Percentiles rank a stretch among this genome's conserved stretches.
Conservation (phyloP, 257 asterid genomes). For the Coffea canephora region DNA sequence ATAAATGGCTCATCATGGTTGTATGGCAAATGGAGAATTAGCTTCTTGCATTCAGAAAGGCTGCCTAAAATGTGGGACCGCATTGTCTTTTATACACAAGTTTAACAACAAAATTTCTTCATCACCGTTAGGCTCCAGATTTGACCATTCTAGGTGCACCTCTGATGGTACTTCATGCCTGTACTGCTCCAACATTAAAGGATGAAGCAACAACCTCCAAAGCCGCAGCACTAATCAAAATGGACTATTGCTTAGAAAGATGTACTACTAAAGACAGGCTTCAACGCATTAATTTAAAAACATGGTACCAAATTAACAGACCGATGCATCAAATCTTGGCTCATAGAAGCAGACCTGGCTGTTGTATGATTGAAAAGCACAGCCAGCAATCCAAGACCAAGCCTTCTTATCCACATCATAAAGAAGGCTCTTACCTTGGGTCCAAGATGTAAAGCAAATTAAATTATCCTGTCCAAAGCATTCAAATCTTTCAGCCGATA, state of each 20-base stretch:
- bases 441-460: conserved; percentile 97
- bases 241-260: neutral
- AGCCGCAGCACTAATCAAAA: neutral
- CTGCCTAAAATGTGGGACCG: conserved; percentile 14
- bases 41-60: conserved; percentile 25
- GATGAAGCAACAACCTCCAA: conserved; percentile 1
- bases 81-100: conserved; percentile 22
- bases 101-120: conserved; percentile 21
- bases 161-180: conserved; percentile 2
- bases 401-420: conserved; percentile 85
- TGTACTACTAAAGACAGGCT: conserved; percentile 2
- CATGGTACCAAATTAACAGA: conserved; percentile 35
- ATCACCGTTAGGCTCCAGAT: conserved; percentile 6
- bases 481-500: conserved; percentile 95
- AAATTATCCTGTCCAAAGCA: conserved; percentile 96
- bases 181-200: conserved; percentile 2
- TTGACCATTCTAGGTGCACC: conserved; percentile 9
- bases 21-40: conserved; percentile 9
- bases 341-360: conserved; percentile 97
- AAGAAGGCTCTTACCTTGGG: conserved; percentile 93
- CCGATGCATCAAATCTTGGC: conserved; percentile 90
- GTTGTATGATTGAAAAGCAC: conserved; percentile 84
- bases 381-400: conserved; percentile 99
- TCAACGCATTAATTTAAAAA: neutral
- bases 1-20: conserved; percentile 24